A percentile compares a stretch with the other conserved stretches of the same genome.
Conservation (phyloP, 495 filamentous ascomycete genomes). For the Neurospora cerealis region DNA sequence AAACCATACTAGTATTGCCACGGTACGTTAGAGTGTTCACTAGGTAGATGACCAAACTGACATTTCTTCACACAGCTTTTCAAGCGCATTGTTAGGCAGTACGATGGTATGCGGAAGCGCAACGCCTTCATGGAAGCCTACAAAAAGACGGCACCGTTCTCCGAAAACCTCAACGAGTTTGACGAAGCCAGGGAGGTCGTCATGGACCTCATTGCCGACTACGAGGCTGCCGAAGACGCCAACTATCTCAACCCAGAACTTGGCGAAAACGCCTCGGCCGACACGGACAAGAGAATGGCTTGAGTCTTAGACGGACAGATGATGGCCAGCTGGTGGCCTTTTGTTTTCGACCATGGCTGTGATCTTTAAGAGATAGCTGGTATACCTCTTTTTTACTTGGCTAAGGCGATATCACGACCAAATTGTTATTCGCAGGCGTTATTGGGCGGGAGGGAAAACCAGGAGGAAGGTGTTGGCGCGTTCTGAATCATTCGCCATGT, state of each 20-base stretch:
- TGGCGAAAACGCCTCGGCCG: slow-evolving; percentile 35
- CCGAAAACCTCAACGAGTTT: slow-evolving; percentile 85
- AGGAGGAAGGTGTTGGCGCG: not conserved
- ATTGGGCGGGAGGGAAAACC: not conserved
- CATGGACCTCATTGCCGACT: slow-evolving; percentile 78
- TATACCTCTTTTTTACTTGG: not conserved
- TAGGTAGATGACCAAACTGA: slow-evolving; percentile 1
- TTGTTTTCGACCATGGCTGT: not conserved
- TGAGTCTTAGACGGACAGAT: slow-evolving; percentile 1
- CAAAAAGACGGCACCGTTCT: slow-evolving; percentile 86
- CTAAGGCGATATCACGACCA: not conserved
- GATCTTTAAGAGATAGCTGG: not conserved
- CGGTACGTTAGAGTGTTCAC: slow-evolving; percentile 35
- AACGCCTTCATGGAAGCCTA: slow-evolving; percentile 95
- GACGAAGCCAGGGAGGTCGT: slow-evolving; percentile 89
- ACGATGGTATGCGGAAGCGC: slow-evolving; percentile 85
- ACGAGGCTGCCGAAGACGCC: slow-evolving; percentile 86
- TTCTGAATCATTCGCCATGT: not conserved
- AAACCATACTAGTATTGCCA: slow-evolving; percentile 95
- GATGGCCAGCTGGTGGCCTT: not conserved
- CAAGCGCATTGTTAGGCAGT: slow-evolving; percentile 82
- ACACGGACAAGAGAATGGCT: slow-evolving; percentile 34
- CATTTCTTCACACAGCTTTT: slow-evolving; percentile 47
- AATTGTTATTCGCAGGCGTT: not conserved
- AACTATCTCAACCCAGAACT: slow-evolving; percentile 71